These are phyloP conservation scores for Silene conica DNA, from an alignment of 148 eudicot species.

Conservation along the genomic window DNA sequence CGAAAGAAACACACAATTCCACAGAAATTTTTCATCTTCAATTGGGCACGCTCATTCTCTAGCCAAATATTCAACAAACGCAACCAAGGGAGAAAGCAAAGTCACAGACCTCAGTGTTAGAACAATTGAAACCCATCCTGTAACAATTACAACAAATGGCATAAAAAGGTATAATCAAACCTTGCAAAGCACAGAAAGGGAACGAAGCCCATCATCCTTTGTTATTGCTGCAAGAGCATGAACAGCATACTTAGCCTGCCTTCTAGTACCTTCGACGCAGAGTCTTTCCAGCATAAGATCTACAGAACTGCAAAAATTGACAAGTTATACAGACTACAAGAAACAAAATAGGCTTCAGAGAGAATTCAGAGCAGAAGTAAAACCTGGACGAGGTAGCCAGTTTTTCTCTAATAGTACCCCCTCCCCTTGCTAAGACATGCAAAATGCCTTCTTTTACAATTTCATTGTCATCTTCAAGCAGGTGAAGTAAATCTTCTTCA, in stretches of 20 bases:
- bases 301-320: slow-evolving; percentile 58
- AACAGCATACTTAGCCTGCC: slow-evolving; percentile 98
- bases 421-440: slow-evolving; percentile 94
- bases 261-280: slow-evolving; percentile 89
- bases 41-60: too few relatives aligned
- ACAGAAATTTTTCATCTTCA: too few relatives aligned
- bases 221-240: slow-evolving; percentile 95
- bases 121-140: background rate
- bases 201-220: slow-evolving; percentile 90
- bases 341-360: slow-evolving; percentile 7
- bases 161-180: slow-evolving; percentile 29
- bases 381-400: slow-evolving; percentile 86
- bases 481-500: slow-evolving; percentile 72
- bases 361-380: slow-evolving; percentile 9
- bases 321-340: slow-evolving; percentile 14
- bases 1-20: too few relatives aligned
- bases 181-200: slow-evolving; percentile 96
- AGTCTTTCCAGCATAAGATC: slow-evolving; percentile 88
- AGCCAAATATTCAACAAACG: background rate
- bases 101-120: background rate
- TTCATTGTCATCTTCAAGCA: slow-evolving; percentile 85
- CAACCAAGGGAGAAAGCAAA: background rate
- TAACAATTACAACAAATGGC: background rate
- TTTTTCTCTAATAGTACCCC: slow-evolving; percentile 87
- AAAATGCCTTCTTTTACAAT: slow-evolving; percentile 85